Evolutionary conservation across 352 stramenopile species (phyloP).

Genomic region (Blastocystis hominis): DNA sequence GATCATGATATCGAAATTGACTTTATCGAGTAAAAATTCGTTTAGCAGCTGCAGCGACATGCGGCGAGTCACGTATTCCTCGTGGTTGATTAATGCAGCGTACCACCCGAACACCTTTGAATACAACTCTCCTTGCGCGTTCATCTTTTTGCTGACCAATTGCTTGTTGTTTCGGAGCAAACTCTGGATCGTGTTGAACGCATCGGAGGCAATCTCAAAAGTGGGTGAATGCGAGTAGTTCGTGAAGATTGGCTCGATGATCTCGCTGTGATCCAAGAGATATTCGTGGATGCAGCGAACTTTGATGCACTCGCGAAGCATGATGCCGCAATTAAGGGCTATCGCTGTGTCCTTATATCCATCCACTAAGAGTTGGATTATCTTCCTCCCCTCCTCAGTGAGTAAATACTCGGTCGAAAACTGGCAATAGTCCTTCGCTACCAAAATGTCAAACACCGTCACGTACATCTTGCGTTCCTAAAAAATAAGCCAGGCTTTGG

Average conservation of each 20-base stretch:
- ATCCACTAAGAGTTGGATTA: neutral
- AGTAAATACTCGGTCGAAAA: constrained; percentile 25
- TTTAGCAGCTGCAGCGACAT: constrained; percentile 27
- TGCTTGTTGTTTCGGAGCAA: constrained; percentile 25
- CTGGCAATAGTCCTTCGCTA: constrained; percentile 10
- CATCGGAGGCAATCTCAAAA: constrained; percentile 28
- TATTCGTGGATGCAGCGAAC: constrained; percentile 22
- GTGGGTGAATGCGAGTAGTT: neutral
- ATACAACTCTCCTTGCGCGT: neutral
- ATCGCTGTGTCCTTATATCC: neutral
- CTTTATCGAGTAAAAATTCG: constrained; percentile 38
- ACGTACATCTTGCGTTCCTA: constrained; percentile 42
- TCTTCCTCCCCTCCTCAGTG: neutral
- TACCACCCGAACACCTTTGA: constrained; percentile 1
- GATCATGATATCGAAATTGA: constrained; percentile 55
- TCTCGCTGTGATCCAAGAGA: neutral
- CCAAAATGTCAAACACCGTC: constrained; percentile 4
- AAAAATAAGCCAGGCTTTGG: neutral
- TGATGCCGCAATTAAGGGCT: constrained; percentile 19
- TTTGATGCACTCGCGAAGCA: constrained; percentile 44
- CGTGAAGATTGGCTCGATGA: constrained; percentile 23
- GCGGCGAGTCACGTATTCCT: neutral
- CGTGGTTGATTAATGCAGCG: neutral
- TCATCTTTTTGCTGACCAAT: constrained; percentile 27
- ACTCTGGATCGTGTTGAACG: constrained; percentile 11